Conservation (phyloP, 2,329 filamentous ascomycete genomes). For the Apiospora phragmitis region DNA sequence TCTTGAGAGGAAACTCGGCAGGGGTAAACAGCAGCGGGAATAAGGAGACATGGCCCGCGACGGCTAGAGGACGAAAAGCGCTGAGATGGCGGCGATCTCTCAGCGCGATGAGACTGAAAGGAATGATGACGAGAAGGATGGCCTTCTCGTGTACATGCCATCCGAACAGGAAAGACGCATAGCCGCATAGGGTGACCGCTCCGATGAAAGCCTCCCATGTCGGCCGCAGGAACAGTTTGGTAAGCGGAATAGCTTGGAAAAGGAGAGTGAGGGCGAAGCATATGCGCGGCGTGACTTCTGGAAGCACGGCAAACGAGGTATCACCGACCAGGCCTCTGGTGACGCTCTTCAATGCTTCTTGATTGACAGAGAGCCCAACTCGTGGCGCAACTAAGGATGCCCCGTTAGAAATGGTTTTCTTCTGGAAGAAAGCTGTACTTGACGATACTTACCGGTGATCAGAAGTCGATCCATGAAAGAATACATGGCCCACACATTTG, state of each 20-base stretch:
- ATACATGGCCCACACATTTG: conserved; percentile 96
- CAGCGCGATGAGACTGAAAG: conserved; percentile 89
- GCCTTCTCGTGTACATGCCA: conserved; percentile 99
- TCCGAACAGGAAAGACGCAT: conserved; percentile 94
- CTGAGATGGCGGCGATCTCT: conserved; percentile 87
- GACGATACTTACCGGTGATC: conserved; percentile 67
- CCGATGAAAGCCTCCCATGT: conserved; percentile 90
- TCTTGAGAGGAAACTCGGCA: conserved; percentile 92
- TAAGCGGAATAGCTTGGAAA: conserved; percentile 76
- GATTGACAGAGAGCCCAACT: conserved; percentile 71
- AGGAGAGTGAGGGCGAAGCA: conserved; percentile 83
- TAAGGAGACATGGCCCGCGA: conserved; percentile 91
- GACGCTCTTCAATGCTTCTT: conserved; percentile 79
- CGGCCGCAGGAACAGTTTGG: conserved; percentile 78
- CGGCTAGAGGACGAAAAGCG: conserved; percentile 87
- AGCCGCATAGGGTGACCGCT: conserved; percentile 88
- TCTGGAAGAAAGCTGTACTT: conserved; percentile 1
- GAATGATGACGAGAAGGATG: conserved; percentile 89
- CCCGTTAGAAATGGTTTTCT: neutral
- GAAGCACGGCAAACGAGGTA: conserved; percentile 89
- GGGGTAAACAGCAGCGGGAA: conserved; percentile 93
- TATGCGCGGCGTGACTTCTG: conserved; percentile 75
- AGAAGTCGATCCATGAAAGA: conserved; percentile 84
- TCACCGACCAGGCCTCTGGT: conserved; percentile 93
- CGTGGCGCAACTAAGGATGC: conserved; percentile 69